Base-by-base conservation (phyloP, 441 rosid genomes). In the Syzygium malaccense region DNA sequence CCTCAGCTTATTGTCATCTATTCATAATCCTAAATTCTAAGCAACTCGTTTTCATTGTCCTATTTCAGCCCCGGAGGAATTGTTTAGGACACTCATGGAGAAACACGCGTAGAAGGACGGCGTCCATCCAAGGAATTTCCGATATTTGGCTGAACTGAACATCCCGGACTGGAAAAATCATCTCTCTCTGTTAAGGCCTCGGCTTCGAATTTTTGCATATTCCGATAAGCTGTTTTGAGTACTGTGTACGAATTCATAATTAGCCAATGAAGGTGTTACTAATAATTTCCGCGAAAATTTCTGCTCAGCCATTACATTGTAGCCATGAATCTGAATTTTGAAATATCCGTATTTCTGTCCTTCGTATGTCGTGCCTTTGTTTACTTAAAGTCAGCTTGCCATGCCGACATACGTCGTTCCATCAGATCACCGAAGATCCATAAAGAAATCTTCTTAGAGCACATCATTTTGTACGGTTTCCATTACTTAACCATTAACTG, bases 1-100 rank as follows among this genome's bases (percentile, higher is more conserved):
- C 80, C n/a, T 28, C 10, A 51, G 89, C 28, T 57, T 32, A 55
- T 2, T 55, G 62, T 49, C 48, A 45, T 6, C 55, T 25, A 19
- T 4, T 57, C 64, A 20, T 13, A 8, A 79, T 48, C 83, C 30
- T 5, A n/a, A n/a, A 8, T n/a, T 57, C 28, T 85, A 85, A 85
- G 86, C 62, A 25, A 30, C 14, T 28, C 45, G 19, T 58, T 13
- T 78, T n/a, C 25, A 4, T 64, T 14, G 23, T 79, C 33, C 15
- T 20, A 54, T 91, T 90, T 15, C 93, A 93, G 94, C 94, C 55
- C 94, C 94, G 5, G 93, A 93, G 90, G 93, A 91, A 45, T 78
- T 92, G 92, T 93, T 93, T 80, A 91, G 93, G 89, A 89, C 89
- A 68, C 93, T 93, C 56, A 92, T 92, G 93, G 94, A 93, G 92